phyloP scores from a whole-genome alignment of 1,139 yeast genomes.

The Arxiozyma bovina region DNA sequence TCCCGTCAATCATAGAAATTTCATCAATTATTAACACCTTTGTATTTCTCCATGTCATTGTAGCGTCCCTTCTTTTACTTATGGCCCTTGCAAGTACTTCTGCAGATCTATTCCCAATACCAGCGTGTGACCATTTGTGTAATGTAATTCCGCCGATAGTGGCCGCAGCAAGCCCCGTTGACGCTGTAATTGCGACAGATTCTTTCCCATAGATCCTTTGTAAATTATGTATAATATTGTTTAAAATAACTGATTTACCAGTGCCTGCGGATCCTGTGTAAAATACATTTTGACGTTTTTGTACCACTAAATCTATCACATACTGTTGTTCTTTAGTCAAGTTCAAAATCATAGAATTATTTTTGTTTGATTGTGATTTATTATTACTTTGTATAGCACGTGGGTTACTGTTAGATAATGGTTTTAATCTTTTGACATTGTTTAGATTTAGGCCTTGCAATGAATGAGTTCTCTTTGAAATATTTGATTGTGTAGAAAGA shows the following conservation, averaged over 20 bases:
- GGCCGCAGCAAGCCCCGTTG: conserved; percentile 87
- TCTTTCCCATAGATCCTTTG: conserved; percentile 37
- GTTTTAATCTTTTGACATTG: conserved; percentile 17
- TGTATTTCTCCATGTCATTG: conserved; percentile 52
- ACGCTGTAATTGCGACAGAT: conserved; percentile 74
- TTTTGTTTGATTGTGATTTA: not conserved
- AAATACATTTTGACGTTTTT: conserved; percentile 45
- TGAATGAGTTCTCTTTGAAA: conserved; percentile 14
- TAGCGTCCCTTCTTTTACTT: conserved; percentile 36
- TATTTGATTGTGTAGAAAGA: conserved; percentile 2
- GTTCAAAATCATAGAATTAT: conserved; percentile 7
- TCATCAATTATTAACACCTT: conserved; percentile 69
- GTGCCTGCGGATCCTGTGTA: conserved; percentile 83
- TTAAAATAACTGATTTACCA: conserved; percentile 69
- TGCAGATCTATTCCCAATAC: conserved; percentile 52
- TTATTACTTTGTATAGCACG: not conserved
- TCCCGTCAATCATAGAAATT: conserved; percentile 73
- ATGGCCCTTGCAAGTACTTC: conserved; percentile 40
- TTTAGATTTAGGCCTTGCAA: conserved; percentile 18
- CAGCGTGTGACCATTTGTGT: conserved; percentile 71
- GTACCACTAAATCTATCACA: conserved; percentile 46
- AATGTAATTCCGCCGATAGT: conserved; percentile 79
- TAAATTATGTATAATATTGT: conserved; percentile 45
- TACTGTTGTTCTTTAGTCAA: conserved; percentile 44
- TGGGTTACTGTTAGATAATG: conserved; percentile 5